These are phyloP conservation scores for Phylloporus sp. DNA, from an alignment of 768 basidiomycete species.

Conservation along the genomic window DNA sequence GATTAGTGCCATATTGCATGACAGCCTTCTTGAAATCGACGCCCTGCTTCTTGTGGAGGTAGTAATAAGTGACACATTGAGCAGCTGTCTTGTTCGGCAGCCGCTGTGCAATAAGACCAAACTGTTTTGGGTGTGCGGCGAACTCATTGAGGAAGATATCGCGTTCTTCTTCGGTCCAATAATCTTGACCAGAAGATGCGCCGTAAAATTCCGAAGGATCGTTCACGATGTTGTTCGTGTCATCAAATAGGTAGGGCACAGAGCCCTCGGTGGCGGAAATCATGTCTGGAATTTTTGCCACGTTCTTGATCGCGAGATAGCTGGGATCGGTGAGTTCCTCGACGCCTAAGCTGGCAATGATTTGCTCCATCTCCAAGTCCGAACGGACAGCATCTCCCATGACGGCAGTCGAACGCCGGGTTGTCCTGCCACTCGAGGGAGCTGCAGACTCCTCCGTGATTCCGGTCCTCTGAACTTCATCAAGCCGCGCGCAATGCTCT, in stretches of 20 bases:
- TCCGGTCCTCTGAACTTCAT: conserved; percentile 40
- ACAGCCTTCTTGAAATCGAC: conserved; percentile 83
- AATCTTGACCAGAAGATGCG: conserved; percentile 63
- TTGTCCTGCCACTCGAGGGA: conserved; percentile 51
- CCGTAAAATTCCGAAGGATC: conserved; percentile 77
- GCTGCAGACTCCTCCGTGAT: conserved; percentile 35
- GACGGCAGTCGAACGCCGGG: conserved; percentile 63
- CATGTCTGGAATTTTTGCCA: conserved; percentile 91
- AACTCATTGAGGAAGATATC: conserved; percentile 74
- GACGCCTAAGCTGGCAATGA: conserved; percentile 88
- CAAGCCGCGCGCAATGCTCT: conserved; percentile 63
- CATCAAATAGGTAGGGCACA: conserved; percentile 67
- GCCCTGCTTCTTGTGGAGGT: conserved; percentile 84
- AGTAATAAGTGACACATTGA: conserved; percentile 92
- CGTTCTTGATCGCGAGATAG: conserved; percentile 77
- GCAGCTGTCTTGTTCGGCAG: conserved; percentile 80
- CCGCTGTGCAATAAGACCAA: conserved; percentile 81
- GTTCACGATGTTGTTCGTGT: conserved; percentile 76
- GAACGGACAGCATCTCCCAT: conserved; percentile 88
- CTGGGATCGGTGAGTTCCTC: conserved; percentile 92
- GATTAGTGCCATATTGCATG: conserved; percentile 58
- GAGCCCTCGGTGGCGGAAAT: conserved; percentile 59
- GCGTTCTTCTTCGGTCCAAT: conserved; percentile 88
- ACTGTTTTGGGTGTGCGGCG: conserved; percentile 86
- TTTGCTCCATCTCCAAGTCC: conserved; percentile 95